These are phyloP conservation scores for Euphrasia confusa DNA, from an alignment of 257 asterid species.

Conservation along the genomic window DNA sequence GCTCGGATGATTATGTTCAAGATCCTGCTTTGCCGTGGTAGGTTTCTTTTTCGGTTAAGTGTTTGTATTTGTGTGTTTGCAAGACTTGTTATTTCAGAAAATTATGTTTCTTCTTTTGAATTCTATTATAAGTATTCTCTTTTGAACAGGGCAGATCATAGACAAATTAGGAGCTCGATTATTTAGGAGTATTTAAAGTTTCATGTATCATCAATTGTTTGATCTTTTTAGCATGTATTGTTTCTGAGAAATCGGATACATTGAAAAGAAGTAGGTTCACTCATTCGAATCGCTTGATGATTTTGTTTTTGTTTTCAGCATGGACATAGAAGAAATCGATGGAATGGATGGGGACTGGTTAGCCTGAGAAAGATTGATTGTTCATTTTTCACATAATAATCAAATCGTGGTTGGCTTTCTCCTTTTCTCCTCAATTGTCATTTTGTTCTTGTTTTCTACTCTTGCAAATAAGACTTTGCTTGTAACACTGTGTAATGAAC, in stretches of 20 bases:
- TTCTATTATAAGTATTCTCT: no score
- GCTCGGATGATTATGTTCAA: constrained; percentile 43
- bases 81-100: no score
- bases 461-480: constrained; percentile 37
- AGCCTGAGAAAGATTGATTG: constrained; percentile 51
- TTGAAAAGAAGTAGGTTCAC: no score
- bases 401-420: constrained; percentile 39
- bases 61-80: no score
- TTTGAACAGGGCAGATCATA: no score
- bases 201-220: no score
- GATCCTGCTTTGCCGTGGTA: constrained; percentile 88
- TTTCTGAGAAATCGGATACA: no score
- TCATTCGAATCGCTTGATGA: no score
- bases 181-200: no score
- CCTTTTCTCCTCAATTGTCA: constrained; percentile 23
- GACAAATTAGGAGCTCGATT: no score
- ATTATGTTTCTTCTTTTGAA: no score
- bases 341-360: constrained; percentile 88
- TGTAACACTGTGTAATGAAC: constrained; percentile 25
- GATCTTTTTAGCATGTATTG: no score
- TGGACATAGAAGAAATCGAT: constrained; percentile 88
- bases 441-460: neutral
- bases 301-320: constrained; percentile 36
- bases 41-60: constrained; percentile 1
- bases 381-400: constrained; percentile 35